Evolutionary conservation across 2,329 filamentous ascomycete genomes (phyloP).

Genomic region (Pyrenophora teres): DNA sequence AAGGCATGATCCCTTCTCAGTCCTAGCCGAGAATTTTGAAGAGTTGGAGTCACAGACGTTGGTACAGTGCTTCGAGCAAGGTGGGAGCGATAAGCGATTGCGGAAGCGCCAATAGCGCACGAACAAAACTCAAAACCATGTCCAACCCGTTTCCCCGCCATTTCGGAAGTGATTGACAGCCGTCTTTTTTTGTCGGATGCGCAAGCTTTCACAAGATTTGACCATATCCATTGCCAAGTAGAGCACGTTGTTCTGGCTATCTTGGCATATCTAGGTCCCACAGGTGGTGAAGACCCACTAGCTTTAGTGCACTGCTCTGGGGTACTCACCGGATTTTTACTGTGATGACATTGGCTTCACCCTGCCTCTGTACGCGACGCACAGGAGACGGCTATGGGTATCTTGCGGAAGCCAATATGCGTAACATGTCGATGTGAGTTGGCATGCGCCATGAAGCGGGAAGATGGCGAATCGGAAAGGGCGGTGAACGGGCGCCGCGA

Average conservation of each 20-base stretch:
- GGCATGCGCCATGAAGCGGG: not conserved
- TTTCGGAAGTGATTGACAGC: not conserved
- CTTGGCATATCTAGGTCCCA: not conserved
- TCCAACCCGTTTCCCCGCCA: too few relatives aligned
- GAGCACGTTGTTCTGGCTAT: not conserved
- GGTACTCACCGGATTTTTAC: not conserved
- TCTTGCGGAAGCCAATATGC: not conserved
- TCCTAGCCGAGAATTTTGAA: not conserved
- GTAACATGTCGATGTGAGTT: not conserved
- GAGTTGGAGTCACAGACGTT: not conserved
- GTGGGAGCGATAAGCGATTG: conserved; percentile 2
- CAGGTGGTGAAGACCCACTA: not conserved
- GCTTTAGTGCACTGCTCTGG: not conserved
- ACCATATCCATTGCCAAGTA: not conserved
- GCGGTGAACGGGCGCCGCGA: conserved; percentile 24
- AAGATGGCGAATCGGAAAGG: conserved; percentile 22
- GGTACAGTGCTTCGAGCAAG: not conserved
- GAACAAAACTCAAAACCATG: not conserved
- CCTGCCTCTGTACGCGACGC: not conserved
- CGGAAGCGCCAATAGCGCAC: not conserved
- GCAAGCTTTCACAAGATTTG: not conserved
- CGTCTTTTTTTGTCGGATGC: not conserved
- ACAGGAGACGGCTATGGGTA: not conserved
- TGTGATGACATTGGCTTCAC: not conserved
- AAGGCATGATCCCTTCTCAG: conserved; percentile 25